Conservation (phyloP, 1,139 yeast species). For the Pichia sp. region DNA sequence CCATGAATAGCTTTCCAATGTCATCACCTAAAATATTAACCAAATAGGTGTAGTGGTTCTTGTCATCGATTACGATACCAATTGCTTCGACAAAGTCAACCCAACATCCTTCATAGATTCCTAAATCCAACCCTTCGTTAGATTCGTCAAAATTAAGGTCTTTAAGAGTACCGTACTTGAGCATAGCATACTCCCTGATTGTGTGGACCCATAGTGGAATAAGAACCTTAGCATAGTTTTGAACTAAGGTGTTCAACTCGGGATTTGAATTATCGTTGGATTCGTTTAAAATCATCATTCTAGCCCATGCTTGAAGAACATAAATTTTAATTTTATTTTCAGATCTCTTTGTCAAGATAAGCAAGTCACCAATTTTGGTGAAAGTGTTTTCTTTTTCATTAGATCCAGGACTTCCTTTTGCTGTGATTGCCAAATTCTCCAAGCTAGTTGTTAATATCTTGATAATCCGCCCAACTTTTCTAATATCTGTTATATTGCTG, state of each 20-base stretch:
- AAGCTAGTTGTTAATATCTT: slow-evolving; percentile 64
- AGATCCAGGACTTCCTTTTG: slow-evolving; percentile 18
- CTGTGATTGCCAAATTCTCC: slow-evolving; percentile 47
- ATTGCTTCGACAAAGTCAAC: slow-evolving; percentile 73
- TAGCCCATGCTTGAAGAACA: slow-evolving; percentile 86
- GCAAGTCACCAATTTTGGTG: slow-evolving; percentile 38
- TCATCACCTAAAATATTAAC: slow-evolving; percentile 52
- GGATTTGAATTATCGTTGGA: slow-evolving; percentile 29
- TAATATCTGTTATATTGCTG: slow-evolving; percentile 45
- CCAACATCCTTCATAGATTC: slow-evolving; percentile 67
- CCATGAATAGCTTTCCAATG: slow-evolving; percentile 70
- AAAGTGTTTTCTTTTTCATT: slow-evolving; percentile 22
- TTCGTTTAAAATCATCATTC: slow-evolving; percentile 45
- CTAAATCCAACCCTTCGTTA: slow-evolving; percentile 45
- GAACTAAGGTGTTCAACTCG: slow-evolving; percentile 41
- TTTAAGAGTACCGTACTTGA: slow-evolving; percentile 49
- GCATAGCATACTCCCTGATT: slow-evolving; percentile 67
- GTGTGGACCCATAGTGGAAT: slow-evolving; percentile 78
- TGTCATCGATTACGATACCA: slow-evolving; percentile 53
- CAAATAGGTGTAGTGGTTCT: slow-evolving; percentile 41
- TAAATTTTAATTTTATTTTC: slow-evolving; percentile 64
- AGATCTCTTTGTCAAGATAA: slow-evolving; percentile 42
- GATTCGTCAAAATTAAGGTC: slow-evolving; percentile 14
- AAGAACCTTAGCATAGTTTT: slow-evolving; percentile 55
- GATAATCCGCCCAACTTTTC: slow-evolving; percentile 56